Evolutionary conservation across 352 stramenopile species (phyloP).

Genomic region (Phytophthora megakarya): DNA sequence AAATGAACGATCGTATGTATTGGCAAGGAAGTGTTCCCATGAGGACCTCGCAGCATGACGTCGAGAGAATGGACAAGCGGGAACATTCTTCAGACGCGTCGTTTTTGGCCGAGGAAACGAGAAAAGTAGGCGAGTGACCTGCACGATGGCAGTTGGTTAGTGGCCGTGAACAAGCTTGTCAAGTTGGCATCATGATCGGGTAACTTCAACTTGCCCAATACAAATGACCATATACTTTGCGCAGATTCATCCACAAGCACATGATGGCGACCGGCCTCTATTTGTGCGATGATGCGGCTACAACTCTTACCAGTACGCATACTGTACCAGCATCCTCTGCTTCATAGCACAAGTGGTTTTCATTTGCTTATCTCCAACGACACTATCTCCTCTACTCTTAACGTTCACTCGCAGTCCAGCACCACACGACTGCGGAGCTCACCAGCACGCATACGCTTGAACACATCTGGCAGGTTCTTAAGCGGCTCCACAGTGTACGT

Average conservation of each 20-base stretch:
- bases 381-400: constrained; percentile 17
- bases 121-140: background rate
- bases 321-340: no score
- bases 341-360: constrained; percentile 7
- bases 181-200: background rate
- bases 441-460: constrained; percentile 43
- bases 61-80: constrained; percentile 17
- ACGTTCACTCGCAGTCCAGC: constrained; percentile 47
- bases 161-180: no score
- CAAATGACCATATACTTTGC: background rate
- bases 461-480: constrained; percentile 42
- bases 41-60: constrained; percentile 7
- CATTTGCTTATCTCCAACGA: constrained; percentile 13
- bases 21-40: constrained; percentile 2
- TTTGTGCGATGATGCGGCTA: no score
- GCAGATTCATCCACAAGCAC: constrained; percentile 14
- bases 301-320: no score
- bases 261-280: no score
- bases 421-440: constrained; percentile 44
- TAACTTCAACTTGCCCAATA: constrained; percentile 21
- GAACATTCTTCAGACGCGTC: constrained; percentile 8
- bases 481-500: constrained; percentile 41
- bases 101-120: constrained; percentile 1
- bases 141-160: background rate
- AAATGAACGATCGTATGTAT: constrained; percentile 15